Evolutionary conservation across 306 rosid genomes (phyloP).

Genomic region (Cercis canadensis): DNA sequence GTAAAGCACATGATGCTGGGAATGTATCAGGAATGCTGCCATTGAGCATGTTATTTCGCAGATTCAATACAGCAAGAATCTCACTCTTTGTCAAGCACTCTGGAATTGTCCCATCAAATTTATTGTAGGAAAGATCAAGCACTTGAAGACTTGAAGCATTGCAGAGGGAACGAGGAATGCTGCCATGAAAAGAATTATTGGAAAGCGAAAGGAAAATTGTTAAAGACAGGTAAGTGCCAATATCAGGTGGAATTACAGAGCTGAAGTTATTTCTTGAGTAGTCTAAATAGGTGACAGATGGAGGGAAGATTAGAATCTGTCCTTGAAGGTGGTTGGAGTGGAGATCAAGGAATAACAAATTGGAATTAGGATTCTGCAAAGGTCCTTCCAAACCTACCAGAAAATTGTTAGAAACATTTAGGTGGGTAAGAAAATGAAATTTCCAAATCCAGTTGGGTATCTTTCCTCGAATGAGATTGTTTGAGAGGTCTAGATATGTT

Average conservation of each 20-base stretch:
- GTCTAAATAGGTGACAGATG: neutral
- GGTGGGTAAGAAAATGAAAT: fast-evolving
- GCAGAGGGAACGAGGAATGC: conserved; percentile 46
- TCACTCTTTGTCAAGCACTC: conserved; percentile 27
- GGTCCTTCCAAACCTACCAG: conserved; percentile 24
- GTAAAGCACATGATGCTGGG: conserved; percentile 25
- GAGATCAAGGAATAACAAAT: conserved; percentile 18
- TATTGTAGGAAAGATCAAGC: conserved; percentile 51
- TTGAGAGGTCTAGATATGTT: conserved; percentile 29
- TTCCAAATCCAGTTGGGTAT: conserved; percentile 55
- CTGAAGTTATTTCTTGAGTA: conserved; percentile 44
- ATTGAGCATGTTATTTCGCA: conserved; percentile 34
- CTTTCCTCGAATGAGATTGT: conserved; percentile 39
- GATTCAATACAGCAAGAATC: conserved; percentile 12
- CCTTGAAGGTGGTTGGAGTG: conserved; percentile 46
- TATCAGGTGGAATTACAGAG: conserved; percentile 16
- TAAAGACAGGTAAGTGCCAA: conserved; percentile 28
- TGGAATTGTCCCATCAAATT: conserved; percentile 35
- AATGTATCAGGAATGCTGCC: conserved; percentile 17
- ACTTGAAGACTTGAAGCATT: conserved; percentile 10
- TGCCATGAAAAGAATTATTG: conserved; percentile 28
- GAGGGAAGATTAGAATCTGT: neutral
- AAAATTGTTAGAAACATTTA: conserved; percentile 49
- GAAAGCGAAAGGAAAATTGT: neutral
- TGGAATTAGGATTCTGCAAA: neutral